These are phyloP conservation scores for Claviceps digitariae DNA, from an alignment of 2,329 filamentous ascomycete genomes.

Conservation along the genomic window DNA sequence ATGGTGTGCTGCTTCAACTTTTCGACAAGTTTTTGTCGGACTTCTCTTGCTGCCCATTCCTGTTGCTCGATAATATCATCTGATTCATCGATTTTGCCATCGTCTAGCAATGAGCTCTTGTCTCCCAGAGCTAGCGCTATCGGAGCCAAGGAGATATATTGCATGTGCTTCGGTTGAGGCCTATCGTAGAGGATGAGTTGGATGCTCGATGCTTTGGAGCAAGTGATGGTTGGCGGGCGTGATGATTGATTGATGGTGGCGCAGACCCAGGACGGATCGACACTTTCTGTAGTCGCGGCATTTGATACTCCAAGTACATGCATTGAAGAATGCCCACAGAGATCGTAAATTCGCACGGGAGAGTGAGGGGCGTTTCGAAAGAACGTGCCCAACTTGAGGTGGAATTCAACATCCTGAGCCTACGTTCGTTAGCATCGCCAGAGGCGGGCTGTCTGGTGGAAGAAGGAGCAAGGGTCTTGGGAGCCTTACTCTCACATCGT, in stretches of 20 bases:
- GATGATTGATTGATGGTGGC: conserved; percentile 37
- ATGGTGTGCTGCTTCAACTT: conserved; percentile 86
- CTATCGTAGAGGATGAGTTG: conserved; percentile 85
- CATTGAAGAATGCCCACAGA: conserved; percentile 73
- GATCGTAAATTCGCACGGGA: conserved; percentile 63
- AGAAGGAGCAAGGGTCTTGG: not conserved
- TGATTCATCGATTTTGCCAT: conserved; percentile 29
- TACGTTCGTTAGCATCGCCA: conserved; percentile 18
- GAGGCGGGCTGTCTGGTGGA: not conserved
- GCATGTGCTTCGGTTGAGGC: conserved; percentile 77
- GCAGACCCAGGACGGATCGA: conserved; percentile 57
- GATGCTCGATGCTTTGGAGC: conserved; percentile 56
- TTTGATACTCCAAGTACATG: conserved; percentile 81
- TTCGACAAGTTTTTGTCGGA: conserved; percentile 56
- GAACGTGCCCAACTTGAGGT: conserved; percentile 69
- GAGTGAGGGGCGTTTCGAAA: conserved; percentile 73
- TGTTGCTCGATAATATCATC: conserved; percentile 62
- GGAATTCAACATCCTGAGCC: conserved; percentile 73
- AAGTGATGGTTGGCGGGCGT: conserved; percentile 59
- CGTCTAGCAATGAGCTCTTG: conserved; percentile 36
- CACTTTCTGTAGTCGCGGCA: conserved; percentile 30
- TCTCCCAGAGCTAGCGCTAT: conserved; percentile 78
- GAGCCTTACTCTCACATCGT: conserved; percentile 69
- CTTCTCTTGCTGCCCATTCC: conserved; percentile 42
- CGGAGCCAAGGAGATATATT: conserved; percentile 84